Evolutionary conservation across 192 early-diverging fungal species (phyloP).

Genomic region (Phycomyces blakesleeanus): DNA sequence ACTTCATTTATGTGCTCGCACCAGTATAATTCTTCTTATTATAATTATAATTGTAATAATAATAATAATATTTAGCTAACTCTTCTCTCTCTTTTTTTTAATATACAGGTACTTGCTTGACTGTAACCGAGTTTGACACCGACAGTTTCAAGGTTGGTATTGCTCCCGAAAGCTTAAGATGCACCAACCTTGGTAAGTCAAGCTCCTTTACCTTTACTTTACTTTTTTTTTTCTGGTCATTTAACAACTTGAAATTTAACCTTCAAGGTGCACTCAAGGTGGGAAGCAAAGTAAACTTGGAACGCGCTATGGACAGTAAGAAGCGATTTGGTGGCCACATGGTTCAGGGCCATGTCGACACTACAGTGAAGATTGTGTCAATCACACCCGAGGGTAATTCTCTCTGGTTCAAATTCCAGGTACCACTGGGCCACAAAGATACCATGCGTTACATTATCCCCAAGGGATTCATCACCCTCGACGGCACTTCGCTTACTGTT

Average conservation of each 20-base stretch:
- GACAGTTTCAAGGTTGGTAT: constrained; percentile 87
- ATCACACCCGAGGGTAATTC: constrained; percentile 88
- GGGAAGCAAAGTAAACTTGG: constrained; percentile 86
- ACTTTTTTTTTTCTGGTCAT: background rate
- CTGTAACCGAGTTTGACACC: constrained; percentile 88
- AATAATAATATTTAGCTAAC: too few species aligned
- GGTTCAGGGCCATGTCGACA: constrained; percentile 96
- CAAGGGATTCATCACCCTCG: constrained; percentile 92
- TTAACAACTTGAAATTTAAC: too few species aligned
- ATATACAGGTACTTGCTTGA: constrained; percentile 81
- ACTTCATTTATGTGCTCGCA: background rate
- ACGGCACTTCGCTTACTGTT: constrained; percentile 95
- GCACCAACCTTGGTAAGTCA: constrained; percentile 82
- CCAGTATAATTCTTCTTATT: background rate
- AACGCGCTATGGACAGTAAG: constrained; percentile 84
- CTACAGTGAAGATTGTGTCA: constrained; percentile 69
- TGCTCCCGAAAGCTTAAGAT: constrained; percentile 88
- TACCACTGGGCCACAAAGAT: constrained; percentile 44
- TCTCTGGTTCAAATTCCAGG: constrained; percentile 67
- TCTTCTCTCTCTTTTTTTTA: background rate
- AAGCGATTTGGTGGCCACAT: constrained; percentile 96
- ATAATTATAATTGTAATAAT: background rate
- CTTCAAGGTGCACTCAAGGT: constrained; percentile 62
- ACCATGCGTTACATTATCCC: constrained; percentile 84
- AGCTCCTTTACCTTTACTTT: too few species aligned